Evolutionary conservation across 148 eudicot species (phyloP), one percentile per base, ranked within the genome.

Genomic region (Chenopodium album): DNA sequence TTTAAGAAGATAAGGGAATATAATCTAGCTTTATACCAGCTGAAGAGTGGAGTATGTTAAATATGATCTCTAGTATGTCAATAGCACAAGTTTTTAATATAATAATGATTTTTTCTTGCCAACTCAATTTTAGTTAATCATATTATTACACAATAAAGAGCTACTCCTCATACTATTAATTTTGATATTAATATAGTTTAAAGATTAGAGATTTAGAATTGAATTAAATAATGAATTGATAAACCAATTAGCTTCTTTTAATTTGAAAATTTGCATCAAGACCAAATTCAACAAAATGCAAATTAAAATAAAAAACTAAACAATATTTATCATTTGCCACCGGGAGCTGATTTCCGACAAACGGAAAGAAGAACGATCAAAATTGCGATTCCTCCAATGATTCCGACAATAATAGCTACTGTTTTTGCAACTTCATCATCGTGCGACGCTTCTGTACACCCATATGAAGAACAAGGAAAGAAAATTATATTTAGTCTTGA

Each of bases 311-410:
- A 19, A 32, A 14, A 37, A 67, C 3, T 29, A 52, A 23, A 8
- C 26, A 12, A 5, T 26, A 50, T 48, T 69, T 67, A 73, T 26
- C 26, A 26, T 78, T 85, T 81, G 60, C 82, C 82, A 17, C 81
- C 83, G 4, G 44, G 59, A 8, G 85, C 65, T 22, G 92, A 75
- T 74, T 78, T 89, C 26, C 88, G 85, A 77, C 97, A 94, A 76
- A 90, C 77, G 23, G 98, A 93, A 73, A 93, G 91, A 87, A 94
- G 88, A 82, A 94, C 93, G 17, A 94, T 90, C 37, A 94, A 34
- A 84, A 93, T 86, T 0, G 97, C 94, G 26, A 92, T 32, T 1
- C 94, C 97, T 0, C 90, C 98, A 16, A 92, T 71, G 29, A 85
- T 87, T 20, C 97, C 98, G 3, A 93, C 91, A 6, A 90, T 87